Base-by-base conservation (phyloP, 164 flowering plant species). In the Vitis riparia region DNA sequence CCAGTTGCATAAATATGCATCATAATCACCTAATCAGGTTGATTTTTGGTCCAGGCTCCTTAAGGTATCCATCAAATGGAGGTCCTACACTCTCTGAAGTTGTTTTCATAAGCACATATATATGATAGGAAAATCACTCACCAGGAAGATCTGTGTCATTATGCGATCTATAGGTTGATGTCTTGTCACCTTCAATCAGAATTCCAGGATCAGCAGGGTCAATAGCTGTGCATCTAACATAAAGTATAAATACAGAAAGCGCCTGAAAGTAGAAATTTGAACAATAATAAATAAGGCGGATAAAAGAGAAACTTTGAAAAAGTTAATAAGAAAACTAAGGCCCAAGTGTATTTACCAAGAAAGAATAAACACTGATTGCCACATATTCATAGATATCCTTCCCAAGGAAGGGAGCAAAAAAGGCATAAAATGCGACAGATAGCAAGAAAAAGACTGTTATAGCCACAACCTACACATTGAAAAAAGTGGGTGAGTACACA, bases 161-260 rank as follows among this genome's bases (percentile, higher is more conserved):
- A 2, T 80, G 83, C 50, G 88, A 82, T 73, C 73, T 80, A 68
- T 73, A 72, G 12, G 79, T 55, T 14, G 83, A 79, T 60, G 76
- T 62, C 73, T 78, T 72, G 62, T 89, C 90, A 63, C 63, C 61
- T 66, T 81, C 89, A 44, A 87, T 59, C 60, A 92, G 70, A 74
- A 92, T 88, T 70, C 98, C 98, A 60, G 97, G 94, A 86, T 94
- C 98, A 47, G 98, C 88, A 72, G 98, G 98, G 83, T 94, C 91
- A 79, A 94, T 94, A 27, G 86, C 94, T 19, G 98, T 94, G 88
- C 97, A 92, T 72, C 98, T 83, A 30, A 85, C 86, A 63, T 92
- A 94, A 59, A 94, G 91, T 75, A 87, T 70, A 57, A 94, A 87
- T 19, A 94, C 98, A 49, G 78, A 79, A 58, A 94, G 79, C 19